Evolutionary conservation across 2,329 filamentous ascomycete species (phyloP).

Genomic region (Sarocladiaceae sp.): DNA sequence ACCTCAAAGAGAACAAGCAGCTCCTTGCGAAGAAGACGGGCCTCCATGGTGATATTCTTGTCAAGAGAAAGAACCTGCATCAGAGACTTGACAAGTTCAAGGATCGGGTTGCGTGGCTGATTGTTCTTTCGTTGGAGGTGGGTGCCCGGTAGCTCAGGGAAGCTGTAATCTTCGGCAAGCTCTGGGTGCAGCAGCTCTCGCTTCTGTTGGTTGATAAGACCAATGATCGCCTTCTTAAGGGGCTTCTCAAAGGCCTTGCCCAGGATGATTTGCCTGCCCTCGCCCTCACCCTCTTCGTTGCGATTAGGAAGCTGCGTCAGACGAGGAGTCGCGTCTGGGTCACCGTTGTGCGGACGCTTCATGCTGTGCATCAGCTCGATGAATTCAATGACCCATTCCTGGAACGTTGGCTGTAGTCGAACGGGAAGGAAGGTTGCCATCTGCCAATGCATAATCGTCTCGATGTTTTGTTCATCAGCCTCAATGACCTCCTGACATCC

Average conservation of each 20-base stretch:
- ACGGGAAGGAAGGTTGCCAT: slow-evolving; percentile 80
- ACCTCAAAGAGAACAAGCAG: slow-evolving; percentile 87
- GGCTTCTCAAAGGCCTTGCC: slow-evolving; percentile 83
- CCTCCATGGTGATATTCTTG: slow-evolving; percentile 84
- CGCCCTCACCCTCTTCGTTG: slow-evolving; percentile 49
- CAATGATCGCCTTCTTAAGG: slow-evolving; percentile 78
- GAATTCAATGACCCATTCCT: slow-evolving; percentile 91
- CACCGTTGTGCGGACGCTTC: slow-evolving; percentile 57
- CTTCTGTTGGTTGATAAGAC: slow-evolving; percentile 78
- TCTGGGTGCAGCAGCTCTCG: slow-evolving; percentile 86
- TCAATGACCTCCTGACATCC: slow-evolving; percentile 79
- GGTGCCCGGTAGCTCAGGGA: slow-evolving; percentile 72
- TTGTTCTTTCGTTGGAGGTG: slow-evolving; percentile 31
- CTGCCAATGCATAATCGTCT: slow-evolving; percentile 98
- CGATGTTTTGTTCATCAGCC: slow-evolving; percentile 63
- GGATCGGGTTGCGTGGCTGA: slow-evolving; percentile 55
- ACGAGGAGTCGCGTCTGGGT: slow-evolving; percentile 44
- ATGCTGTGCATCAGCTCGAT: slow-evolving; percentile 87
- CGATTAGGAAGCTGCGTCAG: slow-evolving; percentile 56
- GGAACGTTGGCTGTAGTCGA: slow-evolving; percentile 76
- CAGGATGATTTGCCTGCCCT: slow-evolving; percentile 57
- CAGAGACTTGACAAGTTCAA: slow-evolving; percentile 87
- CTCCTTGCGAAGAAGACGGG: slow-evolving; percentile 81
- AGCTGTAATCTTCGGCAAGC: slow-evolving; percentile 77
- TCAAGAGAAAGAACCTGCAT: slow-evolving; percentile 91